Base-by-base conservation (phyloP, 2,329 filamentous ascomycete species). In the Exophiala sp. region DNA sequence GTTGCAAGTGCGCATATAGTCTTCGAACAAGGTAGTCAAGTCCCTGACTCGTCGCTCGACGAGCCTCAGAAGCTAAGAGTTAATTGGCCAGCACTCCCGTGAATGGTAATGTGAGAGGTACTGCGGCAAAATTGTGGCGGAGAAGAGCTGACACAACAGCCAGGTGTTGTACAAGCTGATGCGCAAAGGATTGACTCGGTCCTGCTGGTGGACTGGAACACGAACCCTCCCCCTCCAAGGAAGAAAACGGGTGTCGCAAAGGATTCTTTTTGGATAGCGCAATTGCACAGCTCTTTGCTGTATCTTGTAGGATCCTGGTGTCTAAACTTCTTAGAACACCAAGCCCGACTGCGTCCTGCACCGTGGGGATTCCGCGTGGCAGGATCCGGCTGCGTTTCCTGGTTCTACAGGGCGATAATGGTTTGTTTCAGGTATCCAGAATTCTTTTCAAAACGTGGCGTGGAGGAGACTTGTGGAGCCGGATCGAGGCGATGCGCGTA, bases 391-490 rank as follows among this genome's bases (percentile, higher is more conserved):
- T 39, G 39, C 21, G 24, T 7, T 9, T 43, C 9, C 11, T 24
- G 9, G 41, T 32, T 43, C 29, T 43, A 43, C 41, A 43, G 18
- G 29, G 41, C 41, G 20, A 12, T 20, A 43, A 43, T 7, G 20
- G 21, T 16, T 45, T 35, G 16, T 33, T 20, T 45, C 39, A 32
- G 29, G 40, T 33, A 40, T 21, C 16, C 35, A 33, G 40, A 50
- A 16, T 12, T 12, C 32, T 38, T 24, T 20, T 33, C 21, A 52
- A 45, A 52, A 52, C 44, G 49, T 56, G 50, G 54, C 38, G 32
- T n/a, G n/a, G 46, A 38, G 34, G 44, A 54, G 54, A 52, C 14
- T 47, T 54, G 54, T 50, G 57, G 47, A 59, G 47, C 54, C 35
- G 35, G 47, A 45, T 56, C 54, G 51, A 42, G 40, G 44, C 32